Evolutionary conservation across 2,329 filamentous ascomycete genomes (phyloP).

Genomic region (Penicillium sp.): DNA sequence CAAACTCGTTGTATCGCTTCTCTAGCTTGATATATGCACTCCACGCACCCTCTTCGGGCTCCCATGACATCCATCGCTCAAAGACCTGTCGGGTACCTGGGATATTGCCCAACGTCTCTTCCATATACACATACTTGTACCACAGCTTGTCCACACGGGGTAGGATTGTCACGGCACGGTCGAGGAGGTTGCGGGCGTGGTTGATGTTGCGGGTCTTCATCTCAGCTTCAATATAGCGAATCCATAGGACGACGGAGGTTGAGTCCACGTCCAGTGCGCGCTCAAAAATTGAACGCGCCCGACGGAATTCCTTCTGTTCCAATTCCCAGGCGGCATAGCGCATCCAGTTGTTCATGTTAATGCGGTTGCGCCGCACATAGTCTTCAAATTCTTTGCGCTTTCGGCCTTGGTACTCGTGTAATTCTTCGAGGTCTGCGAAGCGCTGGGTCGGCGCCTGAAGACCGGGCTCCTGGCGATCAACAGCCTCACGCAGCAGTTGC

Average conservation of each 20-base stretch:
- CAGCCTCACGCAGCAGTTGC: constrained; percentile 94
- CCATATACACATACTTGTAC: constrained; percentile 99
- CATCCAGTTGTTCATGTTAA: constrained; percentile 99
- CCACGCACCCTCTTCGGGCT: constrained; percentile 95
- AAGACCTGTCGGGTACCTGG: constrained; percentile 91
- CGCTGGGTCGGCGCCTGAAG: constrained; percentile 90
- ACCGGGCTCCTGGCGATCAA: constrained; percentile 88
- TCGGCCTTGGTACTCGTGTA: constrained; percentile 94
- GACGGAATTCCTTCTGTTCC: constrained; percentile 94
- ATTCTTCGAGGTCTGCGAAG: constrained; percentile 94
- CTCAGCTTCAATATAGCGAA: constrained; percentile 92
- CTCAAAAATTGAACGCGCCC: constrained; percentile 91
- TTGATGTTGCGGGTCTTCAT: constrained; percentile 97
- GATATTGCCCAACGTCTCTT: constrained; percentile 95
- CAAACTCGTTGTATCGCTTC: constrained; percentile 90
- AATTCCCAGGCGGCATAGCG: constrained; percentile 97
- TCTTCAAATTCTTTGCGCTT: constrained; percentile 97
- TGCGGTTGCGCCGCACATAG: constrained; percentile 90
- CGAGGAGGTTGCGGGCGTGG: constrained; percentile 90
- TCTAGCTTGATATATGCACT: constrained; percentile 95
- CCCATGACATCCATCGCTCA: constrained; percentile 98
- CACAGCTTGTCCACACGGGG: constrained; percentile 94
- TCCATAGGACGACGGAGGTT: constrained; percentile 84
- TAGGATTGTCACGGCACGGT: constrained; percentile 89
- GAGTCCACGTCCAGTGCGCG: constrained; percentile 89